Base-by-base conservation (phyloP, 768 basidiomycete species). In the Candolleomyces efflorescens region DNA sequence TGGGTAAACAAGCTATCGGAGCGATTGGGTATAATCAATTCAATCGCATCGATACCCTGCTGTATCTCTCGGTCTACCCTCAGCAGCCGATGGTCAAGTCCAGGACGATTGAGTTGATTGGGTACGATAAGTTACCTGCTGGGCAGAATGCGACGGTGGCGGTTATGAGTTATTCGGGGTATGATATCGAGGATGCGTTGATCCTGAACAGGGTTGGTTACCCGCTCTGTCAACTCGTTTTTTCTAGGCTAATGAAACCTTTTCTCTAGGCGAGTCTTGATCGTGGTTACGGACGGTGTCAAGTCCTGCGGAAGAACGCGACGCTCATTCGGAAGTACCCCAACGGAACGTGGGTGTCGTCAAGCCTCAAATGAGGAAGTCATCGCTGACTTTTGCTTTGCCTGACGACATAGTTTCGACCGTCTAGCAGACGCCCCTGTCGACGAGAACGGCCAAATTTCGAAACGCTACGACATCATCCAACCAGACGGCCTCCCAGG, bases 61-160 rank as follows among this genome's bases (percentile, higher is more conserved):
- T 99, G n/a, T 99, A 99, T 73, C 82, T 99, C 52, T 90, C 92
- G 37, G 94, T 98, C 10, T 99, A 99, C 65, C 97, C 97, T 22
- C 97, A 99, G 68, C 93, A 98, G 65, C 97, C 97, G 2, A 97
- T 99, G 96, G 95, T 98, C 60, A 98, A 98, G 73, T 97, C 97
- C 5, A 95, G 94, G 72, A 97, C 97, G 2, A 99, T 98, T 56
- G 97, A 99, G 69, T 74, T 99, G 54, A 83, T 98, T 56, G 96
- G 95, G 2, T 99, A 98, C 69, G 95, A 99, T 72, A 88, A 89
- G 60, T 82, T 99, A 4, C 97, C 97, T 4, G 97, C 97, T 4
- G 97, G 97, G 13, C 95, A 99, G 72, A 99, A 99, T 69, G 97
- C 97, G 11, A 98, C 88, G 0, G 93, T 99, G 46, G 97, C 97